Evolutionary conservation across 441 rosid genomes (phyloP), one percentile per base, ranked within the genome.

Genomic region (Bocquillonia castaneifolia): DNA sequence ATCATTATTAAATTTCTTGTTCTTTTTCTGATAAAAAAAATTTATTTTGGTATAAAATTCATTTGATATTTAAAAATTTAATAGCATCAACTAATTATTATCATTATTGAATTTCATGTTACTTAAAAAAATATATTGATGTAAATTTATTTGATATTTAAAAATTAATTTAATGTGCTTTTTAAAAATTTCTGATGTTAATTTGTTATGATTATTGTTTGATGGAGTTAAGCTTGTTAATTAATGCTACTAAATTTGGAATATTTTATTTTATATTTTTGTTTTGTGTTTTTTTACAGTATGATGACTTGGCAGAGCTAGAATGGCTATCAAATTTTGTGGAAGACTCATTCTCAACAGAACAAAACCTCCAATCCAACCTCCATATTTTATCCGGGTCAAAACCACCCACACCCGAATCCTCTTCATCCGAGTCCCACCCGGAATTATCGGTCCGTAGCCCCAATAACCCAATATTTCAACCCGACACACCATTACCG

Each of bases 321-420:
- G 93, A 86, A 71, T 88, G 93, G 93, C 88, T 88, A 3, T 88
- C 93, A 22, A 86, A 84, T 79, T 88, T 88, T 60, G 86, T 88
- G 69, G 93, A 86, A 25, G 91, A 86, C 68, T 88, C 93, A 0
- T 88, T 86, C 82, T 76, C 91, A 15, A 74, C 80, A 0, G 76
- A 82, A 60, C 87, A 85, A 29, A 78, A 73, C 51, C 67, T 80
- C 6, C 86, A 84, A 45, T 69, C 74, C 52, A 80, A 63, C 47
- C 51, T 75, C 75, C 84, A 76, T 26, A 28, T 78, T 59, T 25
- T 83, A 48, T 60, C 81, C 74, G 82, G 83, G 36, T 74, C 85
- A 56, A 84, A 85, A 76, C 67, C 83, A 23, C 75, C 60, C 60
- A 76, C 83, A 37, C 79, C 90, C 15, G 84, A 74, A 58, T 79